Evolutionary conservation across 2,329 filamentous ascomycete species (phyloP).

Genomic region (Rhytidhysteron rufulum): DNA sequence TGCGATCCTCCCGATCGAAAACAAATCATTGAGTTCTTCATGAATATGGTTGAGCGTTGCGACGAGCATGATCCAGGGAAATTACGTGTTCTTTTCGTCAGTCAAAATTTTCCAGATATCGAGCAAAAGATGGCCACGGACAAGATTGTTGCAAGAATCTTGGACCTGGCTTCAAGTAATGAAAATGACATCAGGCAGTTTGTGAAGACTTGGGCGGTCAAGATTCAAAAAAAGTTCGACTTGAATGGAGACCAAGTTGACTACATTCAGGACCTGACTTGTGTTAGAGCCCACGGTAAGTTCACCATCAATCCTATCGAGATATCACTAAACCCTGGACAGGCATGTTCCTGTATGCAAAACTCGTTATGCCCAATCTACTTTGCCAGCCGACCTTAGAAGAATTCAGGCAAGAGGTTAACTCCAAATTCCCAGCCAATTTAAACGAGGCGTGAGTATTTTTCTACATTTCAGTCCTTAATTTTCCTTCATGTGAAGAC

Average conservation of each 20-base stretch:
- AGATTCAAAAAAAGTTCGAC: slow-evolving; percentile 12
- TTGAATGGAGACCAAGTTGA: slow-evolving; percentile 16
- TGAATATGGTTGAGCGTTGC: slow-evolving; percentile 10
- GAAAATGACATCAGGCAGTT: slow-evolving; percentile 15
- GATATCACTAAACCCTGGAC: neutral
- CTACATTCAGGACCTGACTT: slow-evolving; percentile 17
- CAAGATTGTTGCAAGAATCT: slow-evolving; percentile 9
- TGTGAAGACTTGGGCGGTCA: slow-evolving; percentile 11
- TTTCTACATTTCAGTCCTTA: no score
- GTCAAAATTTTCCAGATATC: slow-evolving; percentile 23
- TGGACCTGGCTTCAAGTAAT: slow-evolving; percentile 16
- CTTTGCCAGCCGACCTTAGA: neutral
- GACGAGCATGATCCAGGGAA: slow-evolving; percentile 15
- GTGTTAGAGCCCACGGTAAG: slow-evolving; percentile 18
- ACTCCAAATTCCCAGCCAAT: neutral
- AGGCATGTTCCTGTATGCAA: slow-evolving; percentile 28
- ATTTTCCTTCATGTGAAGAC: no score
- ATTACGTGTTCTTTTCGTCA: slow-evolving; percentile 20
- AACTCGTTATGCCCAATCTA: slow-evolving; percentile 18
- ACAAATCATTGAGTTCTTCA: slow-evolving; percentile 16
- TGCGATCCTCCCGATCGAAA: slow-evolving; percentile 23
- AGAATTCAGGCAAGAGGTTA: neutral
- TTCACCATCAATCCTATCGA: neutral
- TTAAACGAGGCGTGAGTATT: neutral
- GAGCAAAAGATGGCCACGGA: slow-evolving; percentile 8